These are phyloP conservation scores for Xylaria grammica DNA, from an alignment of 495 filamentous ascomycete genomes.

Conservation along the genomic window DNA sequence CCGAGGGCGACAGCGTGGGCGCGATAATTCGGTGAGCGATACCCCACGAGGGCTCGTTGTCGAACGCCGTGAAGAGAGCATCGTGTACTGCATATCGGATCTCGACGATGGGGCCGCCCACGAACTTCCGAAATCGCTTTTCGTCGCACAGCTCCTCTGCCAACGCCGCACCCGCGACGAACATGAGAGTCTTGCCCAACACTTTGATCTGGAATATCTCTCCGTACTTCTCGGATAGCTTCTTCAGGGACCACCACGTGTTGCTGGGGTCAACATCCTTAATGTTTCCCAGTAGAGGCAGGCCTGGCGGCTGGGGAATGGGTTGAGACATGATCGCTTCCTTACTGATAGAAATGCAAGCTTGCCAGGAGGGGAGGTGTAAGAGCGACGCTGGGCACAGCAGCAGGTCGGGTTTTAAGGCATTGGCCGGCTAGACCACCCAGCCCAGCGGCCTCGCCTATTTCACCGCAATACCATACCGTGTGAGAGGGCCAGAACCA, in stretches of 20 bases:
- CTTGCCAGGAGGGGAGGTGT: background rate
- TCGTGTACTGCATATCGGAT: slow-evolving; percentile 65
- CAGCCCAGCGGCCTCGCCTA: slow-evolving; percentile 1
- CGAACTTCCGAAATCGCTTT: slow-evolving; percentile 67
- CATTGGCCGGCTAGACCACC: background rate
- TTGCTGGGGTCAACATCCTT: slow-evolving; percentile 66
- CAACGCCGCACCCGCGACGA: slow-evolving; percentile 59
- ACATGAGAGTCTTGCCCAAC: slow-evolving; percentile 46
- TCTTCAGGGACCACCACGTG: slow-evolving; percentile 66
- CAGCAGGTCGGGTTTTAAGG: slow-evolving; percentile 21
- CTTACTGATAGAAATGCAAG: background rate
- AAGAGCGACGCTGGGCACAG: background rate
- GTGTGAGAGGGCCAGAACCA: background rate
- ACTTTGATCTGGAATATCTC: slow-evolving; percentile 73
- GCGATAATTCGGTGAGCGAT: slow-evolving; percentile 73
- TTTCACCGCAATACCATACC: slow-evolving; percentile 11
- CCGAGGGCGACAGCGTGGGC: slow-evolving; percentile 67
- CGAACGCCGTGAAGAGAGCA: slow-evolving; percentile 71
- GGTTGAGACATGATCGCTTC: slow-evolving; percentile 42
- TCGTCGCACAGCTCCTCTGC: slow-evolving; percentile 72
- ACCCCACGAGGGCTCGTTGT: slow-evolving; percentile 69
- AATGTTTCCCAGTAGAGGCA: slow-evolving; percentile 73
- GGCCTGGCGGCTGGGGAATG: slow-evolving; percentile 69
- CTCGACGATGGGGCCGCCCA: slow-evolving; percentile 59
- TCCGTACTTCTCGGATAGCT: slow-evolving; percentile 69